Conservation (phyloP, 1,284 basidiomycete species). For the Ganoderma resinaceum region DNA sequence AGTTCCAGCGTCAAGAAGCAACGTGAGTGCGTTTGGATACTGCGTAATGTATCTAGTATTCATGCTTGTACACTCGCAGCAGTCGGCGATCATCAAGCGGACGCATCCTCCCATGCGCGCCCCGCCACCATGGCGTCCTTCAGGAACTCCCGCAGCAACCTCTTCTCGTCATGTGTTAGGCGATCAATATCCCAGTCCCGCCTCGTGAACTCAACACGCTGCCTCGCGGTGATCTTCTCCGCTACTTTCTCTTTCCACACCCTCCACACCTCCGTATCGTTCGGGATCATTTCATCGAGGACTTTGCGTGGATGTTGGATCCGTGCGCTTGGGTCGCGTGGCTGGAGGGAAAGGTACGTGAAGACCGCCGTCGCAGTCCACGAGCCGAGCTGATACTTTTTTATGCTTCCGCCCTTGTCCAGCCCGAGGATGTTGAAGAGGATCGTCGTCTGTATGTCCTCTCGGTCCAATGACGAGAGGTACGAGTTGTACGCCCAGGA, state of each 20-base stretch:
- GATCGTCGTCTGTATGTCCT: conserved; percentile 28
- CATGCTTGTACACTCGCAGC: background rate
- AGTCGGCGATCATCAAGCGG: background rate
- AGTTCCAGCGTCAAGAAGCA: background rate
- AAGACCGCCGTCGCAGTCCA: conserved; percentile 27
- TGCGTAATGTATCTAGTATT: background rate
- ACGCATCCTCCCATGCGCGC: background rate
- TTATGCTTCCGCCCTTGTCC: conserved; percentile 4
- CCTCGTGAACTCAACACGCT: conserved; percentile 10
- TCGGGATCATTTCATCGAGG: conserved; percentile 28
- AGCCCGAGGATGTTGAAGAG: conserved; percentile 21
- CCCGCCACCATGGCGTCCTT: conserved; percentile 18
- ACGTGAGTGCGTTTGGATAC: background rate
- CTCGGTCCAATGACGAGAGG: conserved; percentile 28
- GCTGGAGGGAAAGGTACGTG: conserved; percentile 16
- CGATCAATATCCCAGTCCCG: conserved; percentile 14
- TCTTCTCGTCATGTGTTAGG: conserved; percentile 11
- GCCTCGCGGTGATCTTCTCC: conserved; percentile 2
- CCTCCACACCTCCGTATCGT: conserved; percentile 30
- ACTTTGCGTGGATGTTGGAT: conserved; percentile 20
- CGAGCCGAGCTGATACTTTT: conserved; percentile 22
- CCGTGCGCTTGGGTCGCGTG: background rate
- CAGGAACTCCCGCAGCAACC: conserved; percentile 17
- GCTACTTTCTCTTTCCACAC: conserved; percentile 24
- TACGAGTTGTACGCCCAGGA: conserved; percentile 32